phyloP scores from a whole-genome alignment of 768 basidiomycete genomes.

The Boletus sp. region DNA sequence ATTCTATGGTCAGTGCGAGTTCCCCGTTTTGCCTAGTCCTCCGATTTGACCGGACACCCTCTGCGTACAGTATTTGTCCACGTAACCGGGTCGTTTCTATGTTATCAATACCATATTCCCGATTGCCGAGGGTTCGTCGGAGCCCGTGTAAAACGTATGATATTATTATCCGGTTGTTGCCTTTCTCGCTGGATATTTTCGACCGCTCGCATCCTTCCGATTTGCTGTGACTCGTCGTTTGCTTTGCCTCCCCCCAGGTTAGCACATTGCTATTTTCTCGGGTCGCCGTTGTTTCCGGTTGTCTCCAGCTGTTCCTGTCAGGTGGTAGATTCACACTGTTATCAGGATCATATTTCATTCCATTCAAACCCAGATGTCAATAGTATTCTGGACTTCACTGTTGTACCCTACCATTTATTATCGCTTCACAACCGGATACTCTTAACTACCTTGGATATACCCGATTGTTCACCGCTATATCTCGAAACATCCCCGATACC shows the following conservation, averaged over 20 bases:
- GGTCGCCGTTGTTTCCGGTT: background rate
- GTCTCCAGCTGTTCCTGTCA: constrained; percentile 2
- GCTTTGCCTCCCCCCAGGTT: background rate
- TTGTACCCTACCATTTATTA: constrained; percentile 11
- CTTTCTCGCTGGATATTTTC: constrained; percentile 12
- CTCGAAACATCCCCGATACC: constrained; percentile 67
- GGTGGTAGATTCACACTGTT: constrained; percentile 13
- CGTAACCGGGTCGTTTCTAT: constrained; percentile 14
- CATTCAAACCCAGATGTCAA: constrained; percentile 14
- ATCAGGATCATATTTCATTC: constrained; percentile 1
- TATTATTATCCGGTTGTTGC: constrained; percentile 22
- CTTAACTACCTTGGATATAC: constrained; percentile 90
- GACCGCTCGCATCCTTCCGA: constrained; percentile 1
- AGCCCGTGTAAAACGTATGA: constrained; percentile 22
- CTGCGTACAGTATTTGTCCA: constrained; percentile 24
- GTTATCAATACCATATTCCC: constrained; percentile 29
- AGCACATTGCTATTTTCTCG: constrained; percentile 21
- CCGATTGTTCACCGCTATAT: constrained; percentile 90
- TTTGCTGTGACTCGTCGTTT: constrained; percentile 2
- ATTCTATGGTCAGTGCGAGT: constrained; percentile 16
- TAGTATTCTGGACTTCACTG: constrained; percentile 7
- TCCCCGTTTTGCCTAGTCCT: background rate
- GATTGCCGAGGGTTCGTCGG: constrained; percentile 5
- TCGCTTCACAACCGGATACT: constrained; percentile 60
- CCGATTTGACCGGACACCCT: constrained; percentile 12